Base-by-base conservation (phyloP, 2,329 filamentous ascomycete species). In the Verticillium alfalfae region DNA sequence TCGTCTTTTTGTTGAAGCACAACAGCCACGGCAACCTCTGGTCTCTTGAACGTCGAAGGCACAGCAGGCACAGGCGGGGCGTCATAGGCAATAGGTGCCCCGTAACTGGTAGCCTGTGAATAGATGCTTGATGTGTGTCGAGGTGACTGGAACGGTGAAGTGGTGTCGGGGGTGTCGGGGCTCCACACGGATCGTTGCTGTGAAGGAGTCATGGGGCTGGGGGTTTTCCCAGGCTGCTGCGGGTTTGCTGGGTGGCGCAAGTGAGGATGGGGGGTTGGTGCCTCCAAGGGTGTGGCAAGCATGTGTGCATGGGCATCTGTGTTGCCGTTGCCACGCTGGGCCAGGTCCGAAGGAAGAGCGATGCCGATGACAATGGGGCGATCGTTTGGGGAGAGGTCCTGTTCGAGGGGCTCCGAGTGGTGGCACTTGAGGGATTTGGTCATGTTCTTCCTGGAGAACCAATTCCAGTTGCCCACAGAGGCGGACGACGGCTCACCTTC, bases 341-440 rank as follows among this genome's bases (percentile, higher is more conserved):
- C 63, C 12, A 68, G 63, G 67, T 83, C 81, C 15, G 85, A 82
- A 2, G 88, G 84, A 56, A 92, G 77, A 15, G 84, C 82, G 58
- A 92, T 86, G 13, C 89, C 89, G 66, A 92, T 92, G 52, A 89
- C 82, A 63, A 92, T 92, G 1, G 87, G 87, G n/a, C 86, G 81
- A 67, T 89, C 86, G 62, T 83, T 84, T 0, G 89, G 89, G 15
- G 89, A 91, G 4, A 91, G 78, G 64, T 86, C 85, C 12, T 72
- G 70, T 6, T 70, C 70, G 31, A 69, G 2, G 67, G 60, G 64
- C 67, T 65, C 63, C 69, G 63, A 62, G 62, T 36, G 61, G 61
- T 41, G 56, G 67, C 60, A 31, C 67, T 65, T 69, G 70, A 15
- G 71, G 10, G 72, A 68, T 61, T 71, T 72, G 31, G 63, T 70